A percentile compares a stretch with the other conserved stretches of the same genome.
Conservation (phyloP, 2,329 filamentous ascomycete genomes). For the Xylaria arbuscula region DNA sequence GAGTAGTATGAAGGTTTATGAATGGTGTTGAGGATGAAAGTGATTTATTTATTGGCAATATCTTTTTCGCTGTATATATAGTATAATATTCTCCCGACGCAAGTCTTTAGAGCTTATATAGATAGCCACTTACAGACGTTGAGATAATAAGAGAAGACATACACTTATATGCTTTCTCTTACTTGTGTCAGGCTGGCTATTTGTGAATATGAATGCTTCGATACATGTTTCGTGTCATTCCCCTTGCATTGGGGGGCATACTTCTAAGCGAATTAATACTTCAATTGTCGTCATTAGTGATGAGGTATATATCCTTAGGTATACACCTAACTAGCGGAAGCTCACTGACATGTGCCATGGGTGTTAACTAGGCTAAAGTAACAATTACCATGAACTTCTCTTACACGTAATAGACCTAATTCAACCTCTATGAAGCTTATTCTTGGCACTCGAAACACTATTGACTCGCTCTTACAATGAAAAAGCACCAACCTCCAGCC, state of each 20-base stretch:
- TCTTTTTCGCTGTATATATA: conserved; percentile 21
- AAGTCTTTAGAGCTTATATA: conserved; percentile 24
- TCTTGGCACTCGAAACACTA: background rate
- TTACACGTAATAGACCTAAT: background rate
- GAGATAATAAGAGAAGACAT: background rate
- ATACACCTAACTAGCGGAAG: background rate
- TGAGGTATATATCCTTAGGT: background rate
- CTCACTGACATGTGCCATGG: background rate
- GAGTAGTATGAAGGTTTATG: background rate
- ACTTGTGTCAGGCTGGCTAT: too few species aligned
- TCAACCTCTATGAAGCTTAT: background rate
- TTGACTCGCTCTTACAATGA: background rate
- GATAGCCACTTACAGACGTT: background rate
- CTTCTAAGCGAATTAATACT: too few species aligned
- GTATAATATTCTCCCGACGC: conserved; percentile 14
- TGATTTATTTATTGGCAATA: background rate
- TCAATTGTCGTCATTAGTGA: background rate
- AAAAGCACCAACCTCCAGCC: background rate
- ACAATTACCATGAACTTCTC: background rate
- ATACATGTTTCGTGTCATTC: too few species aligned
- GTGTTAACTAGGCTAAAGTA: background rate
- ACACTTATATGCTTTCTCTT: too few species aligned
- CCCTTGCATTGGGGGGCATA: too few species aligned
- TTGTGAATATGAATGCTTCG: too few species aligned
- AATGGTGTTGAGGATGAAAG: background rate